phyloP scores from a whole-genome alignment of 345 rosid species.

The Melastoma malabathricum region DNA sequence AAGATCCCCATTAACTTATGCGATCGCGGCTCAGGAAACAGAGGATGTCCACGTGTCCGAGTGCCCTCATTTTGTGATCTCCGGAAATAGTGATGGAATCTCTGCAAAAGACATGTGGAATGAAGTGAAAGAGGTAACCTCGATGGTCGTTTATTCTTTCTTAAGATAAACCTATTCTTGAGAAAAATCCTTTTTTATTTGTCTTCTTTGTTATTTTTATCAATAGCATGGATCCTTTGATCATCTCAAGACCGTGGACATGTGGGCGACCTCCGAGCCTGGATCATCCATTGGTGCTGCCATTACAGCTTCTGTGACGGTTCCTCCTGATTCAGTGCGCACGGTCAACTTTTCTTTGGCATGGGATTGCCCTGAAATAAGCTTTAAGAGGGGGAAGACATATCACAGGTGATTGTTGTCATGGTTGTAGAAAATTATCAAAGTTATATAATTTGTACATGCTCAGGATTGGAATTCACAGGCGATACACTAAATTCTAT shows the following conservation, averaged over 20 bases:
- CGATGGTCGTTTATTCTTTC: neutral
- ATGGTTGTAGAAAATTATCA: neutral
- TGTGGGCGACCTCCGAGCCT: slow-evolving; percentile 35
- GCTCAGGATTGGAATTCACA: slow-evolving; percentile 11
- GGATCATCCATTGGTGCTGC: slow-evolving; percentile 95
- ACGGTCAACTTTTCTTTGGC: slow-evolving; percentile 67
- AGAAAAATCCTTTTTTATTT: neutral
- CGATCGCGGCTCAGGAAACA: slow-evolving; percentile 56
- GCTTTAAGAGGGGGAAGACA: slow-evolving; percentile 48
- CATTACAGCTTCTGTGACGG: slow-evolving; percentile 59
- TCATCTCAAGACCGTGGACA: slow-evolving; percentile 26
- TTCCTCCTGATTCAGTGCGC: slow-evolving; percentile 40
- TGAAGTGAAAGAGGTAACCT: slow-evolving; percentile 56
- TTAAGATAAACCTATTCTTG: neutral
- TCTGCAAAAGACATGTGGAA: slow-evolving; percentile 87
- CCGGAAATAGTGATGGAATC: slow-evolving; percentile 54
- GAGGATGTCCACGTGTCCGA: slow-evolving; percentile 47
- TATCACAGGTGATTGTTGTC: slow-evolving; percentile 39
- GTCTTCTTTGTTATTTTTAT: slow-evolving; percentile 2
- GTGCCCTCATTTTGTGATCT: slow-evolving; percentile 63
- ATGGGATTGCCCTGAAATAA: slow-evolving; percentile 90
- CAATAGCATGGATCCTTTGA: slow-evolving; percentile 62
- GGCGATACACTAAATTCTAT: slow-evolving; percentile 83
- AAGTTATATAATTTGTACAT: neutral
- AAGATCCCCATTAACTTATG: slow-evolving; percentile 46